Conservation (phyloP, 2,329 filamentous ascomycete species). For the Cordyceps sp. region DNA sequence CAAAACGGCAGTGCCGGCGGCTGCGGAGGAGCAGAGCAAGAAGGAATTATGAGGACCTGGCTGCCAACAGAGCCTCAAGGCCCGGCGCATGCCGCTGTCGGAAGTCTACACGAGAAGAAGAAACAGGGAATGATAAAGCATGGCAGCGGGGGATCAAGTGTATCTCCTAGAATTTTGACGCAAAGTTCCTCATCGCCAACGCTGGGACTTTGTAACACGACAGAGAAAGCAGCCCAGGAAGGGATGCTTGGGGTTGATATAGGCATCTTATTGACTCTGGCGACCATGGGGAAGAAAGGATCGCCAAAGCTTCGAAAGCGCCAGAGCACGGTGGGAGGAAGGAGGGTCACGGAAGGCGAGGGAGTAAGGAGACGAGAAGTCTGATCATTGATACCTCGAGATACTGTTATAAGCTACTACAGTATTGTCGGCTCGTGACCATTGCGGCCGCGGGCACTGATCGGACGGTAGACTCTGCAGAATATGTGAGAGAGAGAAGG, state of each 20-base stretch:
- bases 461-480: too few species aligned
- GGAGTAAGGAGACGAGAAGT: background rate
- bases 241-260: slow-evolving; percentile 57
- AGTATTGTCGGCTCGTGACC: too few species aligned
- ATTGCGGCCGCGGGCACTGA: too few species aligned
- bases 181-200: slow-evolving; percentile 62
- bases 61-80: too few species aligned
- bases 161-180: slow-evolving; percentile 76
- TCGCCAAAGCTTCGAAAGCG: slow-evolving; percentile 89
- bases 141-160: slow-evolving; percentile 19
- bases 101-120: too few species aligned
- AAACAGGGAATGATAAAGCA: too few species aligned
- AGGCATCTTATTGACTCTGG: slow-evolving; percentile 79
- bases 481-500: too few species aligned
- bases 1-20: slow-evolving; percentile 4
- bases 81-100: too few species aligned
- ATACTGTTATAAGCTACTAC: too few species aligned
- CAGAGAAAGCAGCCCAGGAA: slow-evolving; percentile 82
- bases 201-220: slow-evolving; percentile 83
- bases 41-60: slow-evolving; percentile 5
- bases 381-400: background rate
- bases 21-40: slow-evolving; percentile 4
- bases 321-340: slow-evolving; percentile 24
- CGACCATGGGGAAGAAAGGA: slow-evolving; percentile 46
- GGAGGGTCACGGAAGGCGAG: slow-evolving; percentile 4